Conservation (phyloP, 352 stramenopile genomes). For the Phytophthora tubulina region DNA sequence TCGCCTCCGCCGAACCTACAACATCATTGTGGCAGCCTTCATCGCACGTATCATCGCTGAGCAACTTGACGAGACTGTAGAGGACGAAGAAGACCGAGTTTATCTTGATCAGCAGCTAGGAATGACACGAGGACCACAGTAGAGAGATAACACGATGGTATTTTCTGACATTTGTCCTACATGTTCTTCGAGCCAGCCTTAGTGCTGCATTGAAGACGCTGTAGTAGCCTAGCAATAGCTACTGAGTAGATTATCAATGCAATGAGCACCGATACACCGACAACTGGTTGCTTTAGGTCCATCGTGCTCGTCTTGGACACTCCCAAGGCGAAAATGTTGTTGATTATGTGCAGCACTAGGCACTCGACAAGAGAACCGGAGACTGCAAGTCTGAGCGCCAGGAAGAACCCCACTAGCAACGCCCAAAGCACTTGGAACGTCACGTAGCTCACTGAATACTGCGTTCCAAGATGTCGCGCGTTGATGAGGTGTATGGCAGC, state of each 20-base stretch:
- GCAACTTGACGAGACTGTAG: slow-evolving; percentile 73
- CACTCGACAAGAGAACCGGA: slow-evolving; percentile 64
- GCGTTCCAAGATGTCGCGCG: slow-evolving; percentile 25
- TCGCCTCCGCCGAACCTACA: slow-evolving; percentile 68
- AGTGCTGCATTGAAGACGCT: slow-evolving; percentile 8
- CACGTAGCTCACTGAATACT: slow-evolving; percentile 46
- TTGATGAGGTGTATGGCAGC: slow-evolving; percentile 63
- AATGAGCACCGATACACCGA: slow-evolving; percentile 9
- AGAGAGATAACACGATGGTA: neutral
- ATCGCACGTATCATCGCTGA: slow-evolving; percentile 76
- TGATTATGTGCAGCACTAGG: slow-evolving; percentile 62
- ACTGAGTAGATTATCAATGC: slow-evolving; percentile 24
- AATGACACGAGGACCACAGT: slow-evolving; percentile 33
- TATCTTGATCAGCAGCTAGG: slow-evolving; percentile 53
- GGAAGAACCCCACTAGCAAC: slow-evolving; percentile 53
- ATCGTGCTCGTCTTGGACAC: slow-evolving; percentile 28
- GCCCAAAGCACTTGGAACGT: slow-evolving; percentile 56
- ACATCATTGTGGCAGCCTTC: slow-evolving; percentile 73
- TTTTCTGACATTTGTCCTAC: slow-evolving; percentile 14
- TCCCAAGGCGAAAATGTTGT: slow-evolving; percentile 63
- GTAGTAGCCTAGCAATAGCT: slow-evolving; percentile 35
- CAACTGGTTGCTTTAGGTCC: slow-evolving; percentile 20
- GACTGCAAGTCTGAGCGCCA: slow-evolving; percentile 47
- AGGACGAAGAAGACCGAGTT: slow-evolving; percentile 73
- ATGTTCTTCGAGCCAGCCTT: slow-evolving; percentile 11